phyloP scores from a whole-genome alignment of 1,284 basidiomycete species.

The Peniophora sp. region DNA sequence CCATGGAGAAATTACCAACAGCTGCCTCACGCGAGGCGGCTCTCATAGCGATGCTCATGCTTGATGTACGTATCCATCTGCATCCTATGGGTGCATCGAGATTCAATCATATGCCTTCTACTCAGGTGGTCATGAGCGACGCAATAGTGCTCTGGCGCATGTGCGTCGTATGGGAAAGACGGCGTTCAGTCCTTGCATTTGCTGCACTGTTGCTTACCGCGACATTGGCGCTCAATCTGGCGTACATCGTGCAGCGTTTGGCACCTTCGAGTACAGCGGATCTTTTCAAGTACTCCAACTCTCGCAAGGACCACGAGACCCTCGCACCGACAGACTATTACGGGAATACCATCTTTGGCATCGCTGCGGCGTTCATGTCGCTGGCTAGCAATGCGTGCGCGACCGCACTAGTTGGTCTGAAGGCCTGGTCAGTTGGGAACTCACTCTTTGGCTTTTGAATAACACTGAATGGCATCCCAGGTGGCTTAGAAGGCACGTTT shows the following conservation, averaged over 20 bases:
- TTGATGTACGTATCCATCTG: not conserved
- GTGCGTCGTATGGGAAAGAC: not conserved
- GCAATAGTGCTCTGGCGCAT: not conserved
- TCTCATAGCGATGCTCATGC: not conserved
- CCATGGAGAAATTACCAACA: too few relatives aligned
- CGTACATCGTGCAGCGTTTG: not conserved
- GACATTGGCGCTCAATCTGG: not conserved
- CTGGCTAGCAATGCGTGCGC: not conserved
- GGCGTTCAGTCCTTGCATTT: not conserved
- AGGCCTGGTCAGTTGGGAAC: not conserved
- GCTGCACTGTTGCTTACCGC: not conserved
- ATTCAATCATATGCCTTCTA: not conserved
- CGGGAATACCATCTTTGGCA: not conserved
- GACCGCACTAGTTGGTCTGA: not conserved
- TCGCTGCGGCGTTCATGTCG: not conserved
- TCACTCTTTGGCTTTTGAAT: not conserved
- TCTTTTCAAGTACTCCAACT: not conserved
- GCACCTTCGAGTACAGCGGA: not conserved
- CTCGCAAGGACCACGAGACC: not conserved
- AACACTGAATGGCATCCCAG: not conserved
- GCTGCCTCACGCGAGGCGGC: too few relatives aligned
- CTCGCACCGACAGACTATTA: not conserved
- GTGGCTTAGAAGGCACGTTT: not conserved
- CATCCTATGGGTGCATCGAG: too few relatives aligned
- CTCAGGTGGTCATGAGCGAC: not conserved